Percentiles rank a stretch among this genome's conserved stretches.
phyloP scores from a whole-genome alignment of 2,329 filamentous ascomycete species.

The Helicocarpus griseus region DNA sequence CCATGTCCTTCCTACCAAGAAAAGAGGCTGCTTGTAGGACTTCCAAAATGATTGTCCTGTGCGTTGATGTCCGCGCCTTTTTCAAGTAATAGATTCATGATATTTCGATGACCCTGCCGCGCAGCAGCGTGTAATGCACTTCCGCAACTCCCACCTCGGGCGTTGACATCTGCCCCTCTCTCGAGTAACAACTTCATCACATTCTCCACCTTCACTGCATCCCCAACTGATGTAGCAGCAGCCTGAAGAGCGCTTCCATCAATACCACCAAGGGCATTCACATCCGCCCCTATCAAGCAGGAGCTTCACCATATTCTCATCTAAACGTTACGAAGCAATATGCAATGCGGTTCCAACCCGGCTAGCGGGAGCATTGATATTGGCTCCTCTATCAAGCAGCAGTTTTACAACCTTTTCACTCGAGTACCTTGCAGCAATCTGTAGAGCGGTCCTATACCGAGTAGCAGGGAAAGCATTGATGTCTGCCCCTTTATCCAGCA shows the following conservation, averaged over 20 bases:
- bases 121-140: neutral
- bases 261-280: neutral
- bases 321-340: neutral
- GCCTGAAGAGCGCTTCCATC: neutral
- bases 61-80: conserved; percentile 10
- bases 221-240: neutral
- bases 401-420: neutral
- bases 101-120: neutral
- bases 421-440: neutral
- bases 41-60: conserved; percentile 8
- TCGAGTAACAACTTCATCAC: neutral
- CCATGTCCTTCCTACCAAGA: conserved; percentile 4
- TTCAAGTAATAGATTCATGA: conserved; percentile 9
- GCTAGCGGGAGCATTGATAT: neutral
- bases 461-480: neutral
- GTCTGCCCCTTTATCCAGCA: neutral
- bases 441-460: neutral
- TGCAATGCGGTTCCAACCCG: neutral
- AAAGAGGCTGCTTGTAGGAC: conserved; percentile 8
- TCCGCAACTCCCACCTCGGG: neutral
- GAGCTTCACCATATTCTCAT: neutral
- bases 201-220: neutral
- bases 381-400: neutral
- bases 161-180: neutral
- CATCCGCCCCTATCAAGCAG: conserved; percentile 1